Evolutionary conservation across 2,329 filamentous ascomycete genomes (phyloP).

Genomic region (Scortechinia acanthostroma): DNA sequence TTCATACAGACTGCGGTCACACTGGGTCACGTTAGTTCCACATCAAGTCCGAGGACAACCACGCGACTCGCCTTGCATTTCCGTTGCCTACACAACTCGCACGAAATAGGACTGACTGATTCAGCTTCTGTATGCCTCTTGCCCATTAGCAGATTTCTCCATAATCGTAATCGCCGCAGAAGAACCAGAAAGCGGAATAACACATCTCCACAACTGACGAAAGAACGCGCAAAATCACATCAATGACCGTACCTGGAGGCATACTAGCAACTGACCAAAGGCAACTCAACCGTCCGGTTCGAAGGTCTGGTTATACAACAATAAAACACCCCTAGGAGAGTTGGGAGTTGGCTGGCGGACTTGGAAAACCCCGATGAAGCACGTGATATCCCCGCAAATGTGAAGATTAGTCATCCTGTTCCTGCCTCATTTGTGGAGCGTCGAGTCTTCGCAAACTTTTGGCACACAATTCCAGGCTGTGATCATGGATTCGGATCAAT

Average conservation of each 20-base stretch:
- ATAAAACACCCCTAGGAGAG: too few relatives aligned
- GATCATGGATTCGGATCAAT: background rate
- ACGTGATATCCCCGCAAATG: too few relatives aligned
- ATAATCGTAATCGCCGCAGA: background rate
- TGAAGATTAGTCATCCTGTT: too few relatives aligned
- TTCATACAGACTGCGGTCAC: background rate
- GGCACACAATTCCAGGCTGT: background rate
- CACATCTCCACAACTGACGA: background rate
- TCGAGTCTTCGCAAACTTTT: background rate
- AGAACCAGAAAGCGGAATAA: background rate
- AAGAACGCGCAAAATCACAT: background rate
- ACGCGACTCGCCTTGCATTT: too few relatives aligned
- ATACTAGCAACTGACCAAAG: background rate
- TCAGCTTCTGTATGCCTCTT: slow-evolving; percentile 12
- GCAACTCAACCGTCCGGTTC: too few relatives aligned
- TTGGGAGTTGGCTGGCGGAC: too few relatives aligned
- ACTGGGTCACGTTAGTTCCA: too few relatives aligned
- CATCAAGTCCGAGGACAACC: too few relatives aligned
- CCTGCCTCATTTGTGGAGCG: too few relatives aligned
- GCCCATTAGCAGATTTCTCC: slow-evolving; percentile 1
- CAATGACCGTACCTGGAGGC: background rate
- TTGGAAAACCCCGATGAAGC: too few relatives aligned
- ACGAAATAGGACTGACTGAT: slow-evolving; percentile 22
- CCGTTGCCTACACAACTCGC: slow-evolving; percentile 18
- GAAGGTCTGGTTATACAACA: too few relatives aligned